Evolutionary conservation across 805 yeast genomes (phyloP), one percentile per base, ranked within the genome.

Genomic region (Wickerhamiella allomyrinae): DNA sequence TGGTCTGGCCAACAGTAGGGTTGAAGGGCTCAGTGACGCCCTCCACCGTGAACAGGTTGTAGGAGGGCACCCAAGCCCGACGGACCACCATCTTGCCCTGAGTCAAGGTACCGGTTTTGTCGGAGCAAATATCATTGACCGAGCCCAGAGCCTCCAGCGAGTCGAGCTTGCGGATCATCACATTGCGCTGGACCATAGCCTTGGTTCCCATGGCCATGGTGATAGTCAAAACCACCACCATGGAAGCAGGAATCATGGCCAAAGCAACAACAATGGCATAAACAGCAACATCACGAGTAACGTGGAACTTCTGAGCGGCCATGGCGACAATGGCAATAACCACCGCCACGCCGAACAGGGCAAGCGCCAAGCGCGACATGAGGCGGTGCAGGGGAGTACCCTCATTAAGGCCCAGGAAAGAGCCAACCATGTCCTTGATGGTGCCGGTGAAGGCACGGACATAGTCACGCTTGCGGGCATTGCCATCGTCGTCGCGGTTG

Each of bases 211-310:
- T 77, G 1, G 89, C 85, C 87, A 81, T 80, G 1, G 89, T 80
- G 48, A 81, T 79, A n/a, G 91, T 80, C 46, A 80, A 68, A 20
- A 80, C 91, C 19, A 80, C 91, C 47, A 79, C 78, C 52, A 80
- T 67, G 0, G 87, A 77, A 2, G 86, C 79, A 2, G 91, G 91
- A 49, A 80, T 80, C 85, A 81, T 81, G 5, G 87, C 75, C 38
- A 80, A 63, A 53, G 81, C 82, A 38, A 81, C 87, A 63, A 93
- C 84, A 54, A 85, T 78, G 20, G 95, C 94, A 56, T 84, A 84
- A 39, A 84, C 76, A 11, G 93, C 94, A 29, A 84, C 91, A 51
- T 83, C 85, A 43, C 69, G 73, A 49, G 74, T 76, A n/a, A 84
- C 94, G 10, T 64, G 54, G 59, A 83, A 76, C 46, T 71, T 71